These are phyloP conservation scores for Curvularia spicifera DNA, from an alignment of 2,329 filamentous ascomycete genomes.

Conservation along the genomic window DNA sequence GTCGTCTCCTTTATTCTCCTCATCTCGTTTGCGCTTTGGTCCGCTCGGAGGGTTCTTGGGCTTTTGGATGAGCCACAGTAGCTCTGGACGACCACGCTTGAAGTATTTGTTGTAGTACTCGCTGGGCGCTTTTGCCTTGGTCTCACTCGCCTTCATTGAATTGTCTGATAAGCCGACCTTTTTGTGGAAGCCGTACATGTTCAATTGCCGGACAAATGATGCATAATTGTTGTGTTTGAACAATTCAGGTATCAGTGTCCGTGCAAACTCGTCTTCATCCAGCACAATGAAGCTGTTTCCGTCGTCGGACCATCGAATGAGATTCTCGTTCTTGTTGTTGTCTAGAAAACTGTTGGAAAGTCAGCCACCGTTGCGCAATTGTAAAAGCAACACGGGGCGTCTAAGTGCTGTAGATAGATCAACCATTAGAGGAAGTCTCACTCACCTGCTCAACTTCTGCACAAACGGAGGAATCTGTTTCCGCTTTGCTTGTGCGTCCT, in stretches of 20 bases:
- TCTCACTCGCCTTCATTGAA: slow-evolving; percentile 95
- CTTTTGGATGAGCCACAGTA: slow-evolving; percentile 96
- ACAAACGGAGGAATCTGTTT: slow-evolving; percentile 98
- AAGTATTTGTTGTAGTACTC: slow-evolving; percentile 99
- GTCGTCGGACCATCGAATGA: slow-evolving; percentile 96
- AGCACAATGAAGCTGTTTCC: slow-evolving; percentile 96
- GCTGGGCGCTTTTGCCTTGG: slow-evolving; percentile 96
- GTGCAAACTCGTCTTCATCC: slow-evolving; percentile 89
- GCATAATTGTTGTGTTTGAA: slow-evolving; percentile 84
- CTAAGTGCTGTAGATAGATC: not conserved
- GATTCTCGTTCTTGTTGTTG: slow-evolving; percentile 86
- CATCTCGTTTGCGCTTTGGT: slow-evolving; percentile 59
- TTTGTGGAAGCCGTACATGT: slow-evolving; percentile 64
- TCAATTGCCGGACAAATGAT: slow-evolving; percentile 74
- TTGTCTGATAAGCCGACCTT: slow-evolving; percentile 83
- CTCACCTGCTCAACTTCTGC: slow-evolving; percentile 94
- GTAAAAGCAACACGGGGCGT: not conserved
- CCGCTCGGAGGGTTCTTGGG: slow-evolving; percentile 72
- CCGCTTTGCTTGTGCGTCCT: slow-evolving; percentile 84
- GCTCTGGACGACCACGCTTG: slow-evolving; percentile 86
- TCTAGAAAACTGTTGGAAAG: slow-evolving; percentile 78
- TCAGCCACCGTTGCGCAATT: slow-evolving; percentile 15
- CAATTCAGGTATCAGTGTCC: slow-evolving; percentile 74
- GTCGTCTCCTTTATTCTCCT: slow-evolving; percentile 71
- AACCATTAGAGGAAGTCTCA: slow-evolving; percentile 14